Percentiles rank a stretch among this genome's conserved stretches.
These are phyloP conservation scores for Backusella psychrophila DNA, from an alignment of 192 early-diverging fungal genomes.

Conservation along the genomic window DNA sequence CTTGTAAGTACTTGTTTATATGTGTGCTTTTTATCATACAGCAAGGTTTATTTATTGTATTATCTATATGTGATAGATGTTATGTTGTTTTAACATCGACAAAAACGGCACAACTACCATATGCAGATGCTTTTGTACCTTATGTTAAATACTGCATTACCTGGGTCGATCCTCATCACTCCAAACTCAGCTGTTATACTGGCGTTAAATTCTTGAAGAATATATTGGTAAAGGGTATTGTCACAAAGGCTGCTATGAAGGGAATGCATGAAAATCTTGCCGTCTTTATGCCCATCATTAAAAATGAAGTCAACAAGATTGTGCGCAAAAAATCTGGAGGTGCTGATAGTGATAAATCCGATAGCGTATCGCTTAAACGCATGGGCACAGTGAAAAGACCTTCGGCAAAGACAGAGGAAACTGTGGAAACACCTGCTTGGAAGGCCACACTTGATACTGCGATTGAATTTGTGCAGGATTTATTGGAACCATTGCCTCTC, in stretches of 20 bases:
- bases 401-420: not conserved
- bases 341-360: not conserved
- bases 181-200: slow-evolving; percentile 55
- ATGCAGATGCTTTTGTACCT: slow-evolving; percentile 37
- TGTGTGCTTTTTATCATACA: not conserved
- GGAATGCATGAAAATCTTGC: slow-evolving; percentile 54
- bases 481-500: slow-evolving; percentile 18
- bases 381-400: not conserved
- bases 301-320: slow-evolving; percentile 36
- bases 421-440: not conserved
- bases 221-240: slow-evolving; percentile 67
- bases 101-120: slow-evolving; percentile 46
- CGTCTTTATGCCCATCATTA: slow-evolving; percentile 46
- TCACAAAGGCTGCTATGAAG: slow-evolving; percentile 54
- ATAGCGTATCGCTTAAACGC: not conserved
- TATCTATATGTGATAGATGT: slow-evolving; percentile 14
- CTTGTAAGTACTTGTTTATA: slow-evolving; percentile 40
- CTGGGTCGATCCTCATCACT: slow-evolving; percentile 48
- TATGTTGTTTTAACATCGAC: slow-evolving; percentile 53
- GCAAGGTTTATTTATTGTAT: not conserved
- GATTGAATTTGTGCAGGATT: not conserved
- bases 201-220: slow-evolving; percentile 71
- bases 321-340: not conserved
- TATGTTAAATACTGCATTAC: slow-evolving; percentile 68
- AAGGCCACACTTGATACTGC: not conserved